Evolutionary conservation across 2,329 filamentous ascomycete genomes (phyloP).

Genomic region (Fusarium buxicola): DNA sequence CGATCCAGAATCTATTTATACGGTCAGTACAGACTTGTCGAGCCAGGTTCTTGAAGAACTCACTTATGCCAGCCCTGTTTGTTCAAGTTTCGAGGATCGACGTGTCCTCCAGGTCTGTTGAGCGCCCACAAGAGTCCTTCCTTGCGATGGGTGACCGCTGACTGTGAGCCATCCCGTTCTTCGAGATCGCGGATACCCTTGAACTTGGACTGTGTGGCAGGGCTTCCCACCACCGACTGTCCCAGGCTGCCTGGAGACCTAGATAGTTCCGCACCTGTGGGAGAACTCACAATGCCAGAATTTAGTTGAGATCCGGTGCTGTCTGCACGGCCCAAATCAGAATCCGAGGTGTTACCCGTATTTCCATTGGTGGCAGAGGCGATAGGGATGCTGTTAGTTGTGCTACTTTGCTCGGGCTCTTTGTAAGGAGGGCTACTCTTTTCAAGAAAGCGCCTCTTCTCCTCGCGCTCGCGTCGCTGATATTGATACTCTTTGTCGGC

Average conservation of each 20-base stretch:
- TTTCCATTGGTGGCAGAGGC: conserved; percentile 57
- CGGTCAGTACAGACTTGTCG: conserved; percentile 26
- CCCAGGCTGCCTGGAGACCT: conserved; percentile 68
- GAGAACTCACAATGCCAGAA: conserved; percentile 48
- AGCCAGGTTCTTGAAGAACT: conserved; percentile 52
- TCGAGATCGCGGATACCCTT: conserved; percentile 94
- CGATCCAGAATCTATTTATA: conserved; percentile 90
- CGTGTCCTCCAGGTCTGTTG: conserved; percentile 91
- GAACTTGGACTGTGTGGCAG: conserved; percentile 72
- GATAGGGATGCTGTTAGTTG: conserved; percentile 51
- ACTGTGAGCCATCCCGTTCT: conserved; percentile 75
- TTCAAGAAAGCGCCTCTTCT: conserved; percentile 89
- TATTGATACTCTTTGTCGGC: conserved; percentile 98
- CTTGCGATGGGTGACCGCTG: conserved; percentile 75
- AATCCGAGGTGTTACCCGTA: conserved; percentile 67
- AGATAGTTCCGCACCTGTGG: conserved; percentile 58
- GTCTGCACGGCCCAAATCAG: conserved; percentile 77
- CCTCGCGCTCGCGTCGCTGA: conserved; percentile 92
- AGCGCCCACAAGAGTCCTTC: conserved; percentile 96
- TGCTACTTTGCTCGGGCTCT: conserved; percentile 72
- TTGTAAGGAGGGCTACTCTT: conserved; percentile 82
- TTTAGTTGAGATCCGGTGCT: conserved; percentile 78
- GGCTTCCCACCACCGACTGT: conserved; percentile 61
- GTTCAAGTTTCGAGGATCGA: conserved; percentile 93
- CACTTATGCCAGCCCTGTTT: conserved; percentile 99